phyloP scores from a whole-genome alignment of 2,329 filamentous ascomycete genomes.

The Diplodia intermedia region DNA sequence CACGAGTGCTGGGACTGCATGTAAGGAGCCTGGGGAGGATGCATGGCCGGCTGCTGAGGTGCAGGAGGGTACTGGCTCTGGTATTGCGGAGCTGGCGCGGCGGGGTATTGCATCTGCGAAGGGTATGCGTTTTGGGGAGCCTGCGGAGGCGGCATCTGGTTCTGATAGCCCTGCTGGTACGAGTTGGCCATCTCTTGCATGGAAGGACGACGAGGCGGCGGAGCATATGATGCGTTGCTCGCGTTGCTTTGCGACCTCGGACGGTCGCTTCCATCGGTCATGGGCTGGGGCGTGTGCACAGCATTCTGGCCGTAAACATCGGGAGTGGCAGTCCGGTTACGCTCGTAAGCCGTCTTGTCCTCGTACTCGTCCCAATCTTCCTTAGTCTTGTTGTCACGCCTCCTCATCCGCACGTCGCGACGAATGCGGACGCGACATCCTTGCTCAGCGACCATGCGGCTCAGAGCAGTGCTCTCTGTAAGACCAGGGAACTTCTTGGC shows the following conservation, averaged over 20 bases:
- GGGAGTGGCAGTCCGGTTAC: slow-evolving; percentile 59
- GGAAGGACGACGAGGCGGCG: slow-evolving; percentile 52
- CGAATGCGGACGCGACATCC: slow-evolving; percentile 95
- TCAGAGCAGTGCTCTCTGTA: slow-evolving; percentile 85
- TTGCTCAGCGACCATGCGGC: slow-evolving; percentile 91
- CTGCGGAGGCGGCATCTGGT: slow-evolving; percentile 49
- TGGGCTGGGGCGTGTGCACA: slow-evolving; percentile 38
- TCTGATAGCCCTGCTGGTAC: slow-evolving; percentile 48
- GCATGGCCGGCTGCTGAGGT: slow-evolving; percentile 46
- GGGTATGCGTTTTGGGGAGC: slow-evolving; percentile 49
- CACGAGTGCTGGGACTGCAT: slow-evolving; percentile 44
- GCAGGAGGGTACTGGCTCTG: slow-evolving; percentile 43
- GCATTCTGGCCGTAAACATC: slow-evolving; percentile 56
- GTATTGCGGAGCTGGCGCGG: slow-evolving; percentile 40
- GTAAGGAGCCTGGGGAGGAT: slow-evolving; percentile 39
- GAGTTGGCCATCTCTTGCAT: slow-evolving; percentile 53
- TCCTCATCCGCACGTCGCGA: slow-evolving; percentile 90
- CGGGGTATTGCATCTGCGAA: slow-evolving; percentile 49
- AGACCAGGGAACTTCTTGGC: slow-evolving; percentile 98
- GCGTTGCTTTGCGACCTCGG: slow-evolving; percentile 68
- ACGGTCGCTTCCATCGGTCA: slow-evolving; percentile 54
- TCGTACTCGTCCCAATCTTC: slow-evolving; percentile 72
- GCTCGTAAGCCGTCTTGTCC: slow-evolving; percentile 58
- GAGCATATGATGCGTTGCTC: slow-evolving; percentile 50
- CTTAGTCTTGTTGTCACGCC: slow-evolving; percentile 73